Conservation (phyloP, 2,329 filamentous ascomycete species). For the Alternaria triticina region DNA sequence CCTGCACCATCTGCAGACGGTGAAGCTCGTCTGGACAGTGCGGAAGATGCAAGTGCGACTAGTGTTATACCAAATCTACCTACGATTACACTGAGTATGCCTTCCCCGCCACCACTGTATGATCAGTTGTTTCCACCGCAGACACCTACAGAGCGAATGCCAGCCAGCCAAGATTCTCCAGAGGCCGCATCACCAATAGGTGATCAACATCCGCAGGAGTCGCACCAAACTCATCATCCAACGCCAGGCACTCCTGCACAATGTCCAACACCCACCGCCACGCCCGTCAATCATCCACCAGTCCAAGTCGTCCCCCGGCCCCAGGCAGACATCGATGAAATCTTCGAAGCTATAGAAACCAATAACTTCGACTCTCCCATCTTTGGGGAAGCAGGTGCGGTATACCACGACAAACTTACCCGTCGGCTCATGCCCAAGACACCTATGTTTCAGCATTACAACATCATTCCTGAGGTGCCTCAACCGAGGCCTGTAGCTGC, state of each 20-base stretch:
- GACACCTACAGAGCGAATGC: rapidly evolving
- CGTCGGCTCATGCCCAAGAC: neutral
- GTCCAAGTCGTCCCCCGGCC: neutral
- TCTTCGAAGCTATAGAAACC: neutral
- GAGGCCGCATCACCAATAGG: neutral
- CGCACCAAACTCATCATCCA: neutral
- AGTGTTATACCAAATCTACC: neutral
- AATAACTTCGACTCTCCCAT: neutral
- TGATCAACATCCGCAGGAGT: neutral
- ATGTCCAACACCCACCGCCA: neutral
- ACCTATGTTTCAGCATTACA: neutral
- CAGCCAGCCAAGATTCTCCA: neutral
- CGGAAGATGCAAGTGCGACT: neutral
- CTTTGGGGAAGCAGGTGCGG: neutral
- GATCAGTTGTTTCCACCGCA: neutral
- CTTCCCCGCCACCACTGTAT: neutral
- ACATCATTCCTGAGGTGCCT: neutral
- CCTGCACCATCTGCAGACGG: neutral
- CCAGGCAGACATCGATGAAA: neutral
- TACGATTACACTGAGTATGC: neutral
- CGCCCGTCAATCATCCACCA: neutral
- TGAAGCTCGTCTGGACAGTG: neutral
- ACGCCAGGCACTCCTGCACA: neutral
- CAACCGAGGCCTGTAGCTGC: neutral
- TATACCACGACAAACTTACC: neutral